Percentiles rank a stretch among this genome's conserved stretches.
These are phyloP conservation scores for Dianthus caryophyllus DNA, from an alignment of 148 eudicot genomes.

Conservation along the genomic window DNA sequence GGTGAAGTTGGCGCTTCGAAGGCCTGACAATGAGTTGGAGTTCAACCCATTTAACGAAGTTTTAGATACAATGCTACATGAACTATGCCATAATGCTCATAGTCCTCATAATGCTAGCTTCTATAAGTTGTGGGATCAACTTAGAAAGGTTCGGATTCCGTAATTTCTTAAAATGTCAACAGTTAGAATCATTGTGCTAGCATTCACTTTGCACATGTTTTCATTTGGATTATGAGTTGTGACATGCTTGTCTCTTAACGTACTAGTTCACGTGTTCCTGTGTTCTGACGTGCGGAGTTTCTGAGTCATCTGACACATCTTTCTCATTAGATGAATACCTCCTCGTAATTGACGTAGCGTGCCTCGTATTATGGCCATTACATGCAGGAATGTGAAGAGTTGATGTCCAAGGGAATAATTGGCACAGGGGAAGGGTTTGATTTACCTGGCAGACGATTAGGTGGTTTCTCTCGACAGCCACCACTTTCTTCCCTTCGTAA, in stretches of 20 bases:
- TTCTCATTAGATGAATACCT: background rate
- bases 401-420: conserved; percentile 69
- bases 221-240: background rate
- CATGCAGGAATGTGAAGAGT: conserved; percentile 80
- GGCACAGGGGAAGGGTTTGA: conserved; percentile 85
- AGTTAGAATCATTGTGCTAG: background rate
- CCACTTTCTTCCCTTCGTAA: conserved; percentile 61
- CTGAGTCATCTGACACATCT: background rate
- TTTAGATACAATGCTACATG: conserved; percentile 95
- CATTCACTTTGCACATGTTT: background rate
- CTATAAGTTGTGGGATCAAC: conserved; percentile 94
- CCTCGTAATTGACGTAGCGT: background rate
- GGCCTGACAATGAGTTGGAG: conserved; percentile 61
- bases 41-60: conserved; percentile 65
- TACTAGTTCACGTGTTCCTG: background rate
- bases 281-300: background rate
- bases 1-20: conserved; percentile 83
- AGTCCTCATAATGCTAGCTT: conserved; percentile 91
- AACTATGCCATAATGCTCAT: conserved; percentile 81
- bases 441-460: conserved; percentile 78
- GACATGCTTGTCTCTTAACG: background rate
- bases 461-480: conserved; percentile 64
- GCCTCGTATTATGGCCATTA: background rate
- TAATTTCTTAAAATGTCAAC: background rate
- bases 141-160: conserved; percentile 83